Evolutionary conservation across 148 eudicot genomes (phyloP).

Genomic region (Drosera capensis): DNA sequence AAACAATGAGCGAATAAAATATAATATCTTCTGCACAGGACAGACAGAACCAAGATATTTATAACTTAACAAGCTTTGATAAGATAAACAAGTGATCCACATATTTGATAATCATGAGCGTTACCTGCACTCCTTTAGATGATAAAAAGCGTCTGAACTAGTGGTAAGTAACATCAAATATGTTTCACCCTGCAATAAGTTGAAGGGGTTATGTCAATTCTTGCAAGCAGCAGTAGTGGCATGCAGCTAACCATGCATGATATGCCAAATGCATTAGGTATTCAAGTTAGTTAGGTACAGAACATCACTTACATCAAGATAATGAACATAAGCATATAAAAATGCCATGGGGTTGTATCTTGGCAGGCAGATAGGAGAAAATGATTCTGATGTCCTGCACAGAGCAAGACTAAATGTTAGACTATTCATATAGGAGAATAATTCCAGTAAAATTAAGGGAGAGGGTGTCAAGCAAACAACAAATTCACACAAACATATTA

Average conservation of each 20-base stretch:
- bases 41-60: too few relatives aligned
- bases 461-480: too few relatives aligned
- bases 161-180: slow-evolving; percentile 88
- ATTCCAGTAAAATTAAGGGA: too few relatives aligned
- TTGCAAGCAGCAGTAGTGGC: not conserved
- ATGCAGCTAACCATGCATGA: not conserved
- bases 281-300: slow-evolving; percentile 3
- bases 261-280: slow-evolving; percentile 1
- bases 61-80: not conserved
- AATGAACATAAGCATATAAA: slow-evolving; percentile 84
- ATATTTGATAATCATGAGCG: too few relatives aligned
- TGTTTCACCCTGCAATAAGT: slow-evolving; percentile 56
- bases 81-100: not conserved
- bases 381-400: slow-evolving; percentile 95
- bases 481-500: too few relatives aligned
- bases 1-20: too few relatives aligned
- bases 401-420: slow-evolving; percentile 10
- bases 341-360: slow-evolving; percentile 97
- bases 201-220: slow-evolving; percentile 1
- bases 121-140: slow-evolving; percentile 95
- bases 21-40: too few relatives aligned
- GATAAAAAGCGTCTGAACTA: slow-evolving; percentile 81
- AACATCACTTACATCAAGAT: slow-evolving; percentile 62
- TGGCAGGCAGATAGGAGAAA: slow-evolving; percentile 97
- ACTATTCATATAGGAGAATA: too few relatives aligned